A percentile compares a stretch with the other conserved stretches of the same genome.
Conservation (phyloP, 305 asterid species). For the Fraxinus ornus region DNA sequence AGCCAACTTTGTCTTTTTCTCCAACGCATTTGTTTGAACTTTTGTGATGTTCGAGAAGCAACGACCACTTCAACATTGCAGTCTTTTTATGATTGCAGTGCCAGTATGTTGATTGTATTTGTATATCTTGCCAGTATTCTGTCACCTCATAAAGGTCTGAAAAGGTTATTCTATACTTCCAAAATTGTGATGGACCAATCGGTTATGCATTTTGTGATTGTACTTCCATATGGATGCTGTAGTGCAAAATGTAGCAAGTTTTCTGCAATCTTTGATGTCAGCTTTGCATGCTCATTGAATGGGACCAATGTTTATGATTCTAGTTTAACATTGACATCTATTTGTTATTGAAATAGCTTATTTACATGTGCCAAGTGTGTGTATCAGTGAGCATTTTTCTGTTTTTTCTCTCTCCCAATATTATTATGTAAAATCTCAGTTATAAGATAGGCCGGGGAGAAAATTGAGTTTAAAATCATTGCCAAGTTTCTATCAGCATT, state of each 20-base stretch:
- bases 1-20: slow-evolving; percentile 9
- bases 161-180: slow-evolving; percentile 2
- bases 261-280: not conserved
- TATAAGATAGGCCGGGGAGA: not conserved
- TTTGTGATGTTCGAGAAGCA: slow-evolving; percentile 2
- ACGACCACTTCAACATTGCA: not conserved
- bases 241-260: not conserved
- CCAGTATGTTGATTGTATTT: not conserved
- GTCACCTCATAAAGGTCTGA: slow-evolving; percentile 10
- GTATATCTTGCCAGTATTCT: slow-evolving; percentile 9
- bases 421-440: not conserved
- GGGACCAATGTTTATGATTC: not conserved
- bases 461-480: not conserved
- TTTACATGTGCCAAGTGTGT: not conserved
- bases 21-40: slow-evolving; percentile 12
- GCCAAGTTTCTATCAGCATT: not conserved
- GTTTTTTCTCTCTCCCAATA: not conserved
- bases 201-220: not conserved
- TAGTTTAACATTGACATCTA: not conserved
- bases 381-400: not conserved
- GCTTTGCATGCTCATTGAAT: not conserved
- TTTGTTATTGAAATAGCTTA: not conserved
- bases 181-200: not conserved
- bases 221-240: not conserved
- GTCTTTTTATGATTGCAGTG: not conserved